A percentile compares a stretch with the other conserved stretches of the same genome.
Conservation (phyloP, 192 early-diverging fungal genomes). For the Spizellomyces sp. region DNA sequence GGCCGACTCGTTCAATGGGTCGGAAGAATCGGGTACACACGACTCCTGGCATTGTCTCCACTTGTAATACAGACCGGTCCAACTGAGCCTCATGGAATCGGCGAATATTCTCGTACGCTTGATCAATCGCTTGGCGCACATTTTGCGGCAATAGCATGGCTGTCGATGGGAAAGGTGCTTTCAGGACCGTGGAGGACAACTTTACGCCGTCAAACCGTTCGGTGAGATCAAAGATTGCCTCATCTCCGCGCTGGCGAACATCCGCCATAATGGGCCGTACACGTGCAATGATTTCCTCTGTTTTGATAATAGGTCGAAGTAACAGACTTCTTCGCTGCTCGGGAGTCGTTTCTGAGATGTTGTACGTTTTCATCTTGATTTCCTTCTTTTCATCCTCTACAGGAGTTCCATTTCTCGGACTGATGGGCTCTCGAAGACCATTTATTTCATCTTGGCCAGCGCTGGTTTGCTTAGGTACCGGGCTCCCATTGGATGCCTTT, state of each 20-base stretch:
- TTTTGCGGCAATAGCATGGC: constrained; percentile 49
- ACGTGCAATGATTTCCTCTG: constrained; percentile 80
- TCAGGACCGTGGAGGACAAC: constrained; percentile 67
- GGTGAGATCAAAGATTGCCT: constrained; percentile 81
- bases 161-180: constrained; percentile 74
- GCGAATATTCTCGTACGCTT: constrained; percentile 90
- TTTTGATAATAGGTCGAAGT: constrained; percentile 90
- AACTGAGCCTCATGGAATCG: constrained; percentile 95
- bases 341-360: constrained; percentile 48
- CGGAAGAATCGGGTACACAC: constrained; percentile 90
- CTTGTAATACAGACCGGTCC: constrained; percentile 62
- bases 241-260: constrained; percentile 83
- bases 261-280: constrained; percentile 89
- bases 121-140: constrained; percentile 86
- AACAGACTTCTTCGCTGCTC: constrained; percentile 66
- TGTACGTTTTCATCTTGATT: constrained; percentile 78
- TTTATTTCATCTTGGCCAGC: constrained; percentile 13
- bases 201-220: constrained; percentile 88
- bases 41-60: constrained; percentile 99
- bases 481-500: background rate
- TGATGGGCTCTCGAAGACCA: constrained; percentile 5
- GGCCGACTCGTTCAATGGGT: constrained; percentile 94
- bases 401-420: constrained; percentile 35
- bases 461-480: background rate
- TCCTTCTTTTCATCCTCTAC: constrained; percentile 22